phyloP scores from a whole-genome alignment of 148 eudicot species.

The Heliamphora exappendiculata region DNA sequence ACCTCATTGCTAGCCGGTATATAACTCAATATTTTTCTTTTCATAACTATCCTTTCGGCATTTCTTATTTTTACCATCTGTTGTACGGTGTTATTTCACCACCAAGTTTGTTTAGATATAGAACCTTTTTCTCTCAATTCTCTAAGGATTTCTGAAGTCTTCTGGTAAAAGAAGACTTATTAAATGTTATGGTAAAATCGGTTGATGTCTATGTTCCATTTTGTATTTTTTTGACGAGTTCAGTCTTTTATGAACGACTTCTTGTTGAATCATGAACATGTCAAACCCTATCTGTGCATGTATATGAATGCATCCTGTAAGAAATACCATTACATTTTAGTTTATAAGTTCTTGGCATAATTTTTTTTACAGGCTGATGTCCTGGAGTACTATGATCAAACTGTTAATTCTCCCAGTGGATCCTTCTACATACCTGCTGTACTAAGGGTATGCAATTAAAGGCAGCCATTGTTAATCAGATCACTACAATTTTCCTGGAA shows the following conservation, averaged over 20 bases:
- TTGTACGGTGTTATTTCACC: too few species aligned
- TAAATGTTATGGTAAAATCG: neutral
- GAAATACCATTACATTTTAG: neutral
- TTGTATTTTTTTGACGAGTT: neutral
- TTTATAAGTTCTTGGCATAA: slow-evolving; percentile 5
- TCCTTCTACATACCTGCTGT: slow-evolving; percentile 96
- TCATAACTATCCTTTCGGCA: too few species aligned
- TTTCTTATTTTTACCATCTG: too few species aligned
- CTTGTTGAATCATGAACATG: neutral
- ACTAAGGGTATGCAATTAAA: slow-evolving; percentile 54
- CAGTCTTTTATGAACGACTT: neutral
- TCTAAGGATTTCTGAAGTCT: too few species aligned
- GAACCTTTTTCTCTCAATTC: too few species aligned
- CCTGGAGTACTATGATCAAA: slow-evolving; percentile 87
- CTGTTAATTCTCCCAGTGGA: slow-evolving; percentile 83
- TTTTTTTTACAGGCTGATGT: slow-evolving; percentile 77
- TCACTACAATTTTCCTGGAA: neutral
- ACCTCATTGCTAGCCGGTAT: too few species aligned
- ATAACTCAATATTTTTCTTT: too few species aligned
- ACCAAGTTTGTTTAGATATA: too few species aligned
- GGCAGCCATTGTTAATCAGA: neutral
- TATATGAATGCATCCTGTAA: neutral
- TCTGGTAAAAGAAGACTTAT: too few species aligned
- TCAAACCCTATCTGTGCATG: neutral
- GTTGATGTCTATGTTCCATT: neutral